Base-by-base conservation (phyloP, 23 red algal species). In the Gracilariopsis chorda region DNA sequence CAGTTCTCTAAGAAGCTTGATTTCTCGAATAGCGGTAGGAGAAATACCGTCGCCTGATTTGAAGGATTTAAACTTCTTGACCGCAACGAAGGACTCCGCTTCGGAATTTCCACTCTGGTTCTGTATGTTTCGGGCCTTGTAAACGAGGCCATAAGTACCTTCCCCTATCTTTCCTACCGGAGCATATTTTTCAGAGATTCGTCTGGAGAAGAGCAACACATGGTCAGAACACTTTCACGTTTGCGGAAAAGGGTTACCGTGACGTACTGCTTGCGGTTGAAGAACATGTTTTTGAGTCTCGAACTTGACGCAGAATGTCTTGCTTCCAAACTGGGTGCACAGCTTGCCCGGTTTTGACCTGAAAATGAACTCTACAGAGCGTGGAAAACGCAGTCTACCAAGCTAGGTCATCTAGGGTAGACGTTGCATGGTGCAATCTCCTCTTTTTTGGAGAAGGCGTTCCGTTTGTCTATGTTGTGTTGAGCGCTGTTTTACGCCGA, bases 101-200 rank as follows among this genome's bases (percentile, higher is more conserved):
- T 58, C 61, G n/a, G 37, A 47, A 64, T 89, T 81, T 24, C 60
- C 35, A 75, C 45, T 59, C 40, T 60, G 40, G 14, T 78, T 56
- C 35, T 82, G 77, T 16, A 94, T 92, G 19, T 77, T 65, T 47
- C 86, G 92, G 53, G 92, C 92, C 60, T 93, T 97, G 91, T 97
- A 97, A 17, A 97, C 95, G 47, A 92, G 84, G 2, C 95, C 95
- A 75, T 97, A 97, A 11, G 95, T 97, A 27, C 95, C 95, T 48
- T 92, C 95, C 14, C 95, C 95, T 35, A 97, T 97, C 70, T 93
- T 92, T 2, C 89, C 89, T 3, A 97, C 76, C 2, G 90, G 84
- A n/a, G 82, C 87, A 79, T 97, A 97, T 48, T 92, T 91, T 41
- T 95, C 92, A 0, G 80, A 80, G 8, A 94, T 94, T 53, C 88